These are phyloP conservation scores for Verticillium klebahnii DNA, from an alignment of 2,329 filamentous ascomycete genomes.

Conservation along the genomic window DNA sequence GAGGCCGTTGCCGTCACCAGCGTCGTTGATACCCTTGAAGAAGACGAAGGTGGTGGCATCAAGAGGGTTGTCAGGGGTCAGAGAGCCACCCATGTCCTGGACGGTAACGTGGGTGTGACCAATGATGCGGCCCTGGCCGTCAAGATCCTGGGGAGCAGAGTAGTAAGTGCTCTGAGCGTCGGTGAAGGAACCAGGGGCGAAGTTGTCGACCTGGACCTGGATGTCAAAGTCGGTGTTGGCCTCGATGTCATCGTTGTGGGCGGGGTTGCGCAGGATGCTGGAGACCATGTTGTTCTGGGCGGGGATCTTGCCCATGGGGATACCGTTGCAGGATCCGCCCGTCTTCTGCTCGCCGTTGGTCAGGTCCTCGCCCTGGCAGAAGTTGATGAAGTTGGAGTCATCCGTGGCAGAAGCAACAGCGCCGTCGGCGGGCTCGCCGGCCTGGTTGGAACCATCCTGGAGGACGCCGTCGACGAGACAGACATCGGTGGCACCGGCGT, in stretches of 20 bases:
- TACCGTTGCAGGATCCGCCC: conserved; percentile 59
- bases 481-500: conserved; percentile 16
- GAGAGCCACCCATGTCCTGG: conserved; percentile 46
- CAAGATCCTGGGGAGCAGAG: conserved; percentile 50
- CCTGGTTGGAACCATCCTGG: conserved; percentile 44
- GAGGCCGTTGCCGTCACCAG: conserved; percentile 49
- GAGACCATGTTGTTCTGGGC: conserved; percentile 52
- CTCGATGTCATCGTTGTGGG: conserved; percentile 42
- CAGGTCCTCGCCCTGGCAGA: conserved; percentile 40
- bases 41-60: conserved; percentile 53
- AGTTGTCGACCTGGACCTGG: conserved; percentile 46
- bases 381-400: conserved; percentile 59
- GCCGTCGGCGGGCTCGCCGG: conserved; percentile 40
- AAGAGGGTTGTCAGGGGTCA: conserved; percentile 47
- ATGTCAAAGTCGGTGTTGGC: conserved; percentile 48
- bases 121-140: conserved; percentile 43
- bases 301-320: conserved; percentile 59
- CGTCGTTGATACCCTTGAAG: conserved; percentile 65
- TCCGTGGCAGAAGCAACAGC: conserved; percentile 52
- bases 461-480: conserved; percentile 38
- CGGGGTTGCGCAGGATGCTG: conserved; percentile 46
- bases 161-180: conserved; percentile 59
- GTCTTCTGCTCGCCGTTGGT: conserved; percentile 56
- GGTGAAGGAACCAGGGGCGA: conserved; percentile 55
- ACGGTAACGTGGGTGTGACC: conserved; percentile 58